Conservation (phyloP, 495 filamentous ascomycete genomes). For the Oidiodendron maius region DNA sequence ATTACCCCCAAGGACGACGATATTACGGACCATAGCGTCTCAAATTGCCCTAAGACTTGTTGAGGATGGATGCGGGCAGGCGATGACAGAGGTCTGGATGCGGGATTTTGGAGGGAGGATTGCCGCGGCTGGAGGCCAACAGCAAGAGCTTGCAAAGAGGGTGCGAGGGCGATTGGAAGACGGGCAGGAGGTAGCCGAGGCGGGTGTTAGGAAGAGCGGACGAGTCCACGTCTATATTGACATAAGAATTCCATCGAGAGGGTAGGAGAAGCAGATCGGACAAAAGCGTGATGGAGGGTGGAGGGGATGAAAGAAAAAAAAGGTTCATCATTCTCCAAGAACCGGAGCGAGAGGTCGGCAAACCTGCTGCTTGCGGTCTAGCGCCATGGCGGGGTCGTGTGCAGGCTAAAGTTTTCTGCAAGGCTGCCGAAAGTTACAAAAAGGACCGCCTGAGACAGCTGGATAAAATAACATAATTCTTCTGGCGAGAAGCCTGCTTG, state of each 20-base stretch:
- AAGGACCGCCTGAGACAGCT: too few relatives aligned
- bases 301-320: background rate
- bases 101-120: slow-evolving; percentile 17
- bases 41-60: background rate
- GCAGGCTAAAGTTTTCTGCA: background rate
- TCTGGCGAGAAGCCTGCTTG: too few relatives aligned
- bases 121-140: slow-evolving; percentile 13
- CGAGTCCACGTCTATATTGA: slow-evolving; percentile 4
- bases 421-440: slow-evolving; percentile 1
- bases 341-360: background rate
- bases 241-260: slow-evolving; percentile 9
- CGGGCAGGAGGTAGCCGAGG: background rate
- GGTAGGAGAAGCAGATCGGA: background rate
- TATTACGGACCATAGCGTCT: slow-evolving; percentile 81
- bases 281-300: background rate
- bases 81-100: slow-evolving; percentile 12
- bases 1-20: slow-evolving; percentile 88
- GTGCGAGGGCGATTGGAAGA: background rate
- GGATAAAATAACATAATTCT: too few relatives aligned
- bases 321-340: background rate
- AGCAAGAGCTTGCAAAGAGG: background rate
- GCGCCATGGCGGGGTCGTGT: background rate
- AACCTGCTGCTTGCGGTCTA: background rate
- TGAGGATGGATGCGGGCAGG: slow-evolving; percentile 2
- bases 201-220: slow-evolving; percentile 9